Percentiles rank a stretch among this genome's conserved stretches.
These are phyloP conservation scores for Rutstroemia sp. DNA, from an alignment of 2,329 filamentous ascomycete species.

Conservation along the genomic window DNA sequence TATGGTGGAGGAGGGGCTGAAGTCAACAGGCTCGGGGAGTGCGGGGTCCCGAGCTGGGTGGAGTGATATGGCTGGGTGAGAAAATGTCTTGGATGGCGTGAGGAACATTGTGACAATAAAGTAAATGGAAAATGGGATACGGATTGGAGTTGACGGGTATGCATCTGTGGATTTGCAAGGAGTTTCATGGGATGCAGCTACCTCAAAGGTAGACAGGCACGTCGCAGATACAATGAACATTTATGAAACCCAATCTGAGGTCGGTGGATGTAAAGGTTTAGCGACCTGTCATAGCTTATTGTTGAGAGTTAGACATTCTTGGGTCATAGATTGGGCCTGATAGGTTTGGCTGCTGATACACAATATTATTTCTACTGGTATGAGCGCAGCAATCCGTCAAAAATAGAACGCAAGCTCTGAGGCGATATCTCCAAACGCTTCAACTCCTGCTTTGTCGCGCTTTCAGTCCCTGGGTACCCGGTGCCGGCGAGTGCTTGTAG, in stretches of 20 bases:
- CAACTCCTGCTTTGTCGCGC: background rate
- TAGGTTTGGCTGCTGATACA: background rate
- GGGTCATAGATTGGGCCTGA: no score
- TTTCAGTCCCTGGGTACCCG: background rate
- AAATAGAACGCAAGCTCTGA: background rate
- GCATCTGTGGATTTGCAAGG: background rate
- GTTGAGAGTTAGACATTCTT: no score
- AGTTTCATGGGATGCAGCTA: background rate
- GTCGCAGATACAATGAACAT: background rate
- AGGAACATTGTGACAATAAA: background rate
- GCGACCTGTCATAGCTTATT: no score
- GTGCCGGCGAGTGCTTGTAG: background rate
- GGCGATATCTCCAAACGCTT: background rate
- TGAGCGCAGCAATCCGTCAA: background rate
- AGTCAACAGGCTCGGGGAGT: background rate
- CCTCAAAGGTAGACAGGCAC: background rate
- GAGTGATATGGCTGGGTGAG: background rate
- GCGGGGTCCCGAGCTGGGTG: background rate
- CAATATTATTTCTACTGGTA: background rate
- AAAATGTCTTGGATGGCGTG: background rate
- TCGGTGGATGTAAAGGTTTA: no score
- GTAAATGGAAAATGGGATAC: background rate
- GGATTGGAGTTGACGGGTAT: background rate
- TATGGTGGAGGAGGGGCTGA: conserved; percentile 31
- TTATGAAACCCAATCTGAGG: no score